Evolutionary conservation across 148 eudicot genomes (phyloP), one percentile per base, ranked within the genome.

Genomic region (Silene conica): DNA sequence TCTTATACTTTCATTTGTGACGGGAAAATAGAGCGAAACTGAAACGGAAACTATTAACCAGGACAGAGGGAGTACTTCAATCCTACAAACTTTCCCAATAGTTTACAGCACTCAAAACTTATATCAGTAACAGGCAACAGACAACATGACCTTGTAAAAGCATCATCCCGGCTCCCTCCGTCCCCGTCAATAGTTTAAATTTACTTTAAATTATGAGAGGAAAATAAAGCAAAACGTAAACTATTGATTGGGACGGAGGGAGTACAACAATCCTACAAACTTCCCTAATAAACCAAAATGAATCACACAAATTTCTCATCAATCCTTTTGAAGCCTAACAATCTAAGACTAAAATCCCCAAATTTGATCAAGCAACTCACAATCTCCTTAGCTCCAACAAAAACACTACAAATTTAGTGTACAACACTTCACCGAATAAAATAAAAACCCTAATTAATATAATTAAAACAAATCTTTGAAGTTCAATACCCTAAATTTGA

Each of bases 251-350:
- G 43, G 9, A 38, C 43, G 8, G 43, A 38, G 43, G 43, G 43
- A 38, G 43, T 38, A 38, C 43, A 6, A 9, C 43, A 38, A 38
- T 38, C 43, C 43, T 38, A 38, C 43, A 66, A 54, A 54, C 31
- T 21, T 54, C 31, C 57, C 62, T 54, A 66, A 31, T 38, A 54
- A 31, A 58, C 63, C 60, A 64, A 68, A 20, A 21, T n/a, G 13
- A 55, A 20, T 28, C 71, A 55, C 71, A 55, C 71, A 52, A 74
- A 16, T 66, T 74, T 74, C 12, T 6, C 54, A 54, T 21, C 13
- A 69, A 74, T 28, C 77, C 77, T 66, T 74, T 63, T 50, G 19
- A 21, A 74, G 15, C 63, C 45, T 62, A 43, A 73, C 58, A 63
- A 57, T 25, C n/a, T 73, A 62, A 52, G 28, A 18, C 46, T 10